These are phyloP conservation scores for Borovskyia barvae DNA, from an alignment of 208 protist genomes.

Conservation along the genomic window DNA sequence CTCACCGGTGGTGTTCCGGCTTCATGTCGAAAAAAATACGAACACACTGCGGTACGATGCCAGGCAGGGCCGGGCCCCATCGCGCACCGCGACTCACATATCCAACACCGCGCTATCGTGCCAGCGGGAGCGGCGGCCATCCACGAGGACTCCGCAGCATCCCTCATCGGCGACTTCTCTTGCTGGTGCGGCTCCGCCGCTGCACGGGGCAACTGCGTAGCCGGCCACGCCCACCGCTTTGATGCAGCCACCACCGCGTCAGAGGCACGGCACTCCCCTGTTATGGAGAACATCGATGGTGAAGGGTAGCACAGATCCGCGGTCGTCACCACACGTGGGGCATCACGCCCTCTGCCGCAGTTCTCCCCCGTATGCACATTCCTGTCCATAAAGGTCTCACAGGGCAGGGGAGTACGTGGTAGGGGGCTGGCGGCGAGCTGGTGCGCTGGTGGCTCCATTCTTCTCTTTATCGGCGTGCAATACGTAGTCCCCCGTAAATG, in stretches of 20 bases:
- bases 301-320: conserved; percentile 3
- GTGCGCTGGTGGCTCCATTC: no score
- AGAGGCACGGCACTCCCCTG: no score
- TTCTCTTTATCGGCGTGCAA: no score
- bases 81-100: conserved; percentile 36
- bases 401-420: conserved; percentile 14
- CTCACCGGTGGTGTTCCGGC: conserved; percentile 3
- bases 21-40: conserved; percentile 20
- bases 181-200: not conserved
- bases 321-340: not conserved
- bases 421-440: not conserved
- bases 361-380: no score
- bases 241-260: no score
- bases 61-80: conserved; percentile 29
- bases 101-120: conserved; percentile 48
- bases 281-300: no score
- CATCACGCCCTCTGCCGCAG: no score
- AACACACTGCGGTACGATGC: conserved; percentile 5
- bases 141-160: not conserved
- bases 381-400: no score
- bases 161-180: not conserved
- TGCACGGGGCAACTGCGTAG: not conserved
- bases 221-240: not conserved
- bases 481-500: no score
- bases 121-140: not conserved